phyloP scores from a whole-genome alignment of 495 filamentous ascomycete genomes.

The Alectoria sarmentosa region DNA sequence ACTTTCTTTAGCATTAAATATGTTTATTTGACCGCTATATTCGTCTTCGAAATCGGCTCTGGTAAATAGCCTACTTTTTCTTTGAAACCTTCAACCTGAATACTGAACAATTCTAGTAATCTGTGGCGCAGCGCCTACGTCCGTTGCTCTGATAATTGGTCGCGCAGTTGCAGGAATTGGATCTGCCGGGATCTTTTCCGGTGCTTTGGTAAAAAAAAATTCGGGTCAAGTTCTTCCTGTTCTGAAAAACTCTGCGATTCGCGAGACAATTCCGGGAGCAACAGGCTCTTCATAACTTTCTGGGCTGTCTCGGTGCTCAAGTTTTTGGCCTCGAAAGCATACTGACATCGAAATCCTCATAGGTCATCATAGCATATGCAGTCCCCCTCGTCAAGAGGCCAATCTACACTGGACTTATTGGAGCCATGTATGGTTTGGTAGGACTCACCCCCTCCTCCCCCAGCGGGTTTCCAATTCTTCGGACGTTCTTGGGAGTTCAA shows the following conservation, averaged over 20 bases:
- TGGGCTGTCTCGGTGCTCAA: background rate
- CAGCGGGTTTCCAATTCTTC: background rate
- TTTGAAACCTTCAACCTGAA: background rate
- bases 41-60: slow-evolving; percentile 81
- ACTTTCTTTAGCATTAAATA: slow-evolving; percentile 71
- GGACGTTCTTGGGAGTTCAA: background rate
- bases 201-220: slow-evolving; percentile 61
- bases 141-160: slow-evolving; percentile 70
- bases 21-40: slow-evolving; percentile 62
- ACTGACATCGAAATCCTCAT: background rate
- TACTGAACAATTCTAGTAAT: slow-evolving; percentile 37
- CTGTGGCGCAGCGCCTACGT: slow-evolving; percentile 71
- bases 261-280: too few relatives aligned
- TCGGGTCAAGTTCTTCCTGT: too few relatives aligned
- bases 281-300: too few relatives aligned
- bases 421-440: slow-evolving; percentile 68
- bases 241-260: background rate
- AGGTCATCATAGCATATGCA: slow-evolving; percentile 59
- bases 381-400: slow-evolving; percentile 68
- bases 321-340: background rate
- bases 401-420: slow-evolving; percentile 64
- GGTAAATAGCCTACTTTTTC: background rate
- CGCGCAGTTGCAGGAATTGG: slow-evolving; percentile 83
- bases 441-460: background rate
- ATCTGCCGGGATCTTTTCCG: slow-evolving; percentile 74